Percentiles rank a stretch among this genome's conserved stretches.
Evolutionary conservation across 108 stramenopile genomes (phyloP).

Genomic region (Nitzschia inconspicua): DNA sequence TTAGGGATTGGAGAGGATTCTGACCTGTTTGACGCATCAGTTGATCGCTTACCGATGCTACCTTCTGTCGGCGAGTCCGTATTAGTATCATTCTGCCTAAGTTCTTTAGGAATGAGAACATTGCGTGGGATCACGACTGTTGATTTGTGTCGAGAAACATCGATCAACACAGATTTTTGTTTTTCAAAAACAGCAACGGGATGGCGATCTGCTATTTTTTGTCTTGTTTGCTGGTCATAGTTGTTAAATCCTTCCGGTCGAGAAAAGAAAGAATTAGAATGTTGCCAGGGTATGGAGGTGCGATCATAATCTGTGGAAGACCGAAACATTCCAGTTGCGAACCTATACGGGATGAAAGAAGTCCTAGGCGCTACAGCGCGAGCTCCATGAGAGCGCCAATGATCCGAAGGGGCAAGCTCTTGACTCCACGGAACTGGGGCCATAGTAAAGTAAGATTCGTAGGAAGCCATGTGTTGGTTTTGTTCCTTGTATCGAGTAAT

Average conservation of each 20-base stretch:
- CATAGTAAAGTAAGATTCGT: background rate
- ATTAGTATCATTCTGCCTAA: constrained; percentile 3
- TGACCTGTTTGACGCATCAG: background rate
- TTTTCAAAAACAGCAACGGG: too few relatives aligned
- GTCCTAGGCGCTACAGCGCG: too few relatives aligned
- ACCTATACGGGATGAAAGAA: too few relatives aligned
- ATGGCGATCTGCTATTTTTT: too few relatives aligned
- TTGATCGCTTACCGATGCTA: background rate
- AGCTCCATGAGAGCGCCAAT: constrained; percentile 1
- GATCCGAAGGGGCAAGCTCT: background rate
- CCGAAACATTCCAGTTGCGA: too few relatives aligned
- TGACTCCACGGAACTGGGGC: background rate
- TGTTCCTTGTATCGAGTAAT: background rate
- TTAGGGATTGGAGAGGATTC: constrained; percentile 14
- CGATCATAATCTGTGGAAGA: too few relatives aligned
- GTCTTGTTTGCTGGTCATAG: too few relatives aligned
- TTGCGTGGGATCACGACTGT: constrained; percentile 14
- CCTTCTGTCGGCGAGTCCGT: background rate
- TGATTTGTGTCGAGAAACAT: background rate
- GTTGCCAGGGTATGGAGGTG: too few relatives aligned
- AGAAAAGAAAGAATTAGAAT: too few relatives aligned
- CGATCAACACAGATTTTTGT: too few relatives aligned
- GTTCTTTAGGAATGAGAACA: constrained; percentile 19
- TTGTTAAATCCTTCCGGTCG: too few relatives aligned
- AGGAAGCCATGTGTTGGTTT: background rate